These are phyloP conservation scores for Flaveria floridana DNA, from an alignment of 140 eudicot species.

Conservation along the genomic window DNA sequence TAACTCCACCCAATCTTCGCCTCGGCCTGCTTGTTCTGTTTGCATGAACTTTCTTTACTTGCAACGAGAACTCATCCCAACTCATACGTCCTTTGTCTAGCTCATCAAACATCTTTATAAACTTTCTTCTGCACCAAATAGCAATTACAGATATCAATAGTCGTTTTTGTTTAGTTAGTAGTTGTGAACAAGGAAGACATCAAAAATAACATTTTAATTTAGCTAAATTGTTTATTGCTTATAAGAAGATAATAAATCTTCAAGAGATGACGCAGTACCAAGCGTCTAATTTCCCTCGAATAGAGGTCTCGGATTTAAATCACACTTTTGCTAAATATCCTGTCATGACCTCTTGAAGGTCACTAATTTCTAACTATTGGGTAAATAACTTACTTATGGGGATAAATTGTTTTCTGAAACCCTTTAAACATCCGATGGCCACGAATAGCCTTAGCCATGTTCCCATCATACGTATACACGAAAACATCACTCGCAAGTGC, in stretches of 20 bases:
- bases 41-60: conserved; percentile 46
- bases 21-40: conserved; percentile 52
- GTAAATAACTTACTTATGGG: conserved; percentile 55
- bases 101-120: conserved; percentile 55
- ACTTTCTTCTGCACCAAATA: conserved; percentile 42
- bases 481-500: conserved; percentile 74
- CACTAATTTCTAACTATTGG: neutral
- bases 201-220: neutral
- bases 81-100: conserved; percentile 44
- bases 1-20: conserved; percentile 39
- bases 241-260: neutral
- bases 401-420: conserved; percentile 62
- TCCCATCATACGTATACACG: conserved; percentile 71
- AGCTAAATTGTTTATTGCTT: neutral
- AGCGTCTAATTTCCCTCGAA: neutral
- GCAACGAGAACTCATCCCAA: conserved; percentile 51
- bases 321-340: neutral
- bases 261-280: neutral
- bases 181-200: neutral
- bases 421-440: conserved; percentile 77
- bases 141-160: conserved; percentile 1
- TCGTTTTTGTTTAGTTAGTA: neutral
- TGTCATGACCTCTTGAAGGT: neutral
- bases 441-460: conserved; percentile 85
- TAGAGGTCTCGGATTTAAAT: neutral